Percentiles rank a stretch among this genome's conserved stretches.
Conservation (phyloP, 306 rosid genomes). For the Morella rubra region DNA sequence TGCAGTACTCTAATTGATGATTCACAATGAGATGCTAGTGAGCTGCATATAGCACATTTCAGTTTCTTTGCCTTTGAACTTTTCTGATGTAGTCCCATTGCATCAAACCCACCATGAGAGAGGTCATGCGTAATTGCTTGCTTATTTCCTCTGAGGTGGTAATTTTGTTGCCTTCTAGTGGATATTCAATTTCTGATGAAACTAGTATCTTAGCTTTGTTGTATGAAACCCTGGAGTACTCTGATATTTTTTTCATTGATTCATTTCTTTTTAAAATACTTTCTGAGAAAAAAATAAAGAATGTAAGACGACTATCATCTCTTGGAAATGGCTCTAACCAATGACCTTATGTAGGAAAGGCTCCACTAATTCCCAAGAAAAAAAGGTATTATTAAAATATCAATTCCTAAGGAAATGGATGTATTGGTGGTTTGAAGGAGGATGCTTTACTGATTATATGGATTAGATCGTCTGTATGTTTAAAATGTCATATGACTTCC, state of each 20-base stretch:
- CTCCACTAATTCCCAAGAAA: not conserved
- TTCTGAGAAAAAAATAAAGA: not conserved
- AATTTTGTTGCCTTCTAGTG: not conserved
- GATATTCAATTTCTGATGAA: not conserved
- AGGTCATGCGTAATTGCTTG: not conserved
- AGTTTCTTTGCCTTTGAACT: not conserved
- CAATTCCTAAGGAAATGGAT: not conserved
- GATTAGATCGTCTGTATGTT: not conserved
- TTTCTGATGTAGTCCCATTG: conserved; percentile 12
- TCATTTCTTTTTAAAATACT: not conserved
- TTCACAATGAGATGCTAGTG: conserved; percentile 1
- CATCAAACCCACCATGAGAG: not conserved
- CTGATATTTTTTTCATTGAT: not conserved
- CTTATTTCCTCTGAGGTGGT: not conserved
- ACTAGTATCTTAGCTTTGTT: not conserved
- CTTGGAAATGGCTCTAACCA: not conserved
- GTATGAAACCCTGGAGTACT: not conserved
- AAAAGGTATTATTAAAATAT: not conserved
- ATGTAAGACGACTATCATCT: not conserved
- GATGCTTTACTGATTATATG: not conserved
- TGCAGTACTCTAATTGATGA: conserved; percentile 2
- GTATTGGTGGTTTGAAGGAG: not conserved
- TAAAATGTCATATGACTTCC: not conserved
- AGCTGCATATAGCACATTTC: conserved; percentile 18
- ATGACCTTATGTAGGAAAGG: not conserved